These are phyloP conservation scores for Nitzschia sp. DNA, from an alignment of 108 stramenopile genomes.

Conservation along the genomic window DNA sequence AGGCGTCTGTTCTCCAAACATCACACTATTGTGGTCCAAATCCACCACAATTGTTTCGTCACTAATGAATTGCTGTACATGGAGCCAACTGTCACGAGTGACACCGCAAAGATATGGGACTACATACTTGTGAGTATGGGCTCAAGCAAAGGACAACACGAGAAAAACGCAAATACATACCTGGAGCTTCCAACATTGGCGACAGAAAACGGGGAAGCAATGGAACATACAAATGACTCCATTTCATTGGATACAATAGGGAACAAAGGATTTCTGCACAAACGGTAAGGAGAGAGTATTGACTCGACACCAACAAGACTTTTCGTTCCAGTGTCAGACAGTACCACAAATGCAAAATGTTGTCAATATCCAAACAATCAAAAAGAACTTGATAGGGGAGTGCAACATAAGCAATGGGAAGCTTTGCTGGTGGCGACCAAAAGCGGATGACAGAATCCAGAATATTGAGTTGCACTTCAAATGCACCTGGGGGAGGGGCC, in stretches of 20 bases:
- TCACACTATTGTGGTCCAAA: constrained; percentile 77
- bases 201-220: constrained; percentile 74
- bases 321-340: constrained; percentile 87
- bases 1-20: constrained; percentile 56
- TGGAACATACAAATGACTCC: constrained; percentile 91
- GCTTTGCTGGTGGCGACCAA: constrained; percentile 91
- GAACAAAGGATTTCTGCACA: constrained; percentile 93
- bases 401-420: constrained; percentile 93
- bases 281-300: constrained; percentile 83
- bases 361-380: constrained; percentile 84
- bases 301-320: constrained; percentile 76
- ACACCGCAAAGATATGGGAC: constrained; percentile 91
- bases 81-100: constrained; percentile 69
- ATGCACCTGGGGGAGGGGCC: constrained; percentile 92
- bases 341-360: constrained; percentile 77
- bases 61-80: constrained; percentile 66
- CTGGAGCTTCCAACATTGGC: constrained; percentile 88
- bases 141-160: neutral
- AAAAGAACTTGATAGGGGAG: constrained; percentile 87
- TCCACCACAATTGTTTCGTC: constrained; percentile 88
- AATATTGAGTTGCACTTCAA: constrained; percentile 81
- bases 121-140: constrained; percentile 6
- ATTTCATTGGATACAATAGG: constrained; percentile 92
- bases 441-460: constrained; percentile 78
- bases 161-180: constrained; percentile 8